Base-by-base conservation (phyloP, 78 protist species). In the Dictyostelium capitatum region DNA sequence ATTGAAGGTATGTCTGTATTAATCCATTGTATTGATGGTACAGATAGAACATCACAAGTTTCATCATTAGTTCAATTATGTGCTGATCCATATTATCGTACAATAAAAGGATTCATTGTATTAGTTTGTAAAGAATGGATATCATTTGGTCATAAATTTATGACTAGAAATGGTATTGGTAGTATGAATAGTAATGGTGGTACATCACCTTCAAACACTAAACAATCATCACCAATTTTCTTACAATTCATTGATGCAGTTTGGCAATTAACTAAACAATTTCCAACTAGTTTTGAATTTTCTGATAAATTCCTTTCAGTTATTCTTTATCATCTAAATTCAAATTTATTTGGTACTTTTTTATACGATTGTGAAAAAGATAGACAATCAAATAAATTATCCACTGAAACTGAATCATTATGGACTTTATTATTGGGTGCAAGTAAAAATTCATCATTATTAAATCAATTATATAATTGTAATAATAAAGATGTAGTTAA, bases 21-120 rank as follows among this genome's bases (percentile, higher is more conserved):
- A 30, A 97, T 98, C 20, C 99, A 98, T 78, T 98, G 99, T 80
- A 72, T 97, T 6, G 99, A 98, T 78, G 99, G 99, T 3, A 98
- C 99, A 99, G 99, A 98, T 84, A 95, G 99, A 47, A 98, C 99
- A 23, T 23, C 98, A 23, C 97, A 96, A 81, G 17, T 93, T 3
- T 73, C 53, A 15, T 54, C 83, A 17, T 25, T 97, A 19, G 97
- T 98, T 8, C 83, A 89, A 67, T 32, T 98, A 11, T 20, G 92
- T 4, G 85, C 97, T 11, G 99, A 98, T 74, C 99, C 99, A 32
- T 95, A 62, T 74, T 98, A 89, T 95, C 81, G 99, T 62, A 98
- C 99, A 11, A 17, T 97, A 43, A 70, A 78, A 20, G 99, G 99
- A 25, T 97, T 98, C 77, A 62, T 56, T 20, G 20, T 80, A 12